Conservation (phyloP, 805 yeast genomes). For the Priceomyces carsonii region DNA sequence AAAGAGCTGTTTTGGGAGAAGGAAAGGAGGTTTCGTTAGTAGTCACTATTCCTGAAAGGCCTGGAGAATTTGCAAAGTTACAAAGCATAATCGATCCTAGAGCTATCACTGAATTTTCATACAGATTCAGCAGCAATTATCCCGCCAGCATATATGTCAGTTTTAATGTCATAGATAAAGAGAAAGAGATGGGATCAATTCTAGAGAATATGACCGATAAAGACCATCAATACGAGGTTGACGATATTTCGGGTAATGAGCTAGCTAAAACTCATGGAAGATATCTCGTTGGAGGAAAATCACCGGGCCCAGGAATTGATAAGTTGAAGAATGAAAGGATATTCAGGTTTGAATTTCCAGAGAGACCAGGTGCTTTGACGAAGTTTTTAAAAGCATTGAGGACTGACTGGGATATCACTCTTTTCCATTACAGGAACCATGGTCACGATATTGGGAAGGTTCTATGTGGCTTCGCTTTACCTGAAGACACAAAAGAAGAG, state of each 20-base stretch:
- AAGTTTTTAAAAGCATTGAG: conserved; percentile 73
- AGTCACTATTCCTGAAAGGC: conserved; percentile 87
- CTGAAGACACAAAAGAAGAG: conserved; percentile 58
- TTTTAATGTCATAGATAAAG: conserved; percentile 78
- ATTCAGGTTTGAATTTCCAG: conserved; percentile 91
- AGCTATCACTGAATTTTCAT: conserved; percentile 90
- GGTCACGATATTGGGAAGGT: conserved; percentile 95
- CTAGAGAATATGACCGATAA: conserved; percentile 55
- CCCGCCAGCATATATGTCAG: conserved; percentile 84
- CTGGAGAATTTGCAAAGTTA: conserved; percentile 83
- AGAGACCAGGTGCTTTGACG: conserved; percentile 91
- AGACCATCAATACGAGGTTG: conserved; percentile 65
- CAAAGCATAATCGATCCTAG: conserved; percentile 83
- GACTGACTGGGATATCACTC: conserved; percentile 84
- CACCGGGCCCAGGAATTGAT: conserved; percentile 33
- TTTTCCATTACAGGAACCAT: conserved; percentile 96
- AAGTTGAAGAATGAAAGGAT: conserved; percentile 72
- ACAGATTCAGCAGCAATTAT: conserved; percentile 60
- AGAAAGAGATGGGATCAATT: conserved; percentile 68
- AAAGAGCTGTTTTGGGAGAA: conserved; percentile 97
- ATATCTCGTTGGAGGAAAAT: conserved; percentile 92
- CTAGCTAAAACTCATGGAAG: conserved; percentile 96
- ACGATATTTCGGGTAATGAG: conserved; percentile 88
- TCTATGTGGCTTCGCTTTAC: conserved; percentile 85
- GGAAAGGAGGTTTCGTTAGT: conserved; percentile 93